Conservation (phyloP, 768 basidiomycete species). For the Coprinopsis strossmayeri region DNA sequence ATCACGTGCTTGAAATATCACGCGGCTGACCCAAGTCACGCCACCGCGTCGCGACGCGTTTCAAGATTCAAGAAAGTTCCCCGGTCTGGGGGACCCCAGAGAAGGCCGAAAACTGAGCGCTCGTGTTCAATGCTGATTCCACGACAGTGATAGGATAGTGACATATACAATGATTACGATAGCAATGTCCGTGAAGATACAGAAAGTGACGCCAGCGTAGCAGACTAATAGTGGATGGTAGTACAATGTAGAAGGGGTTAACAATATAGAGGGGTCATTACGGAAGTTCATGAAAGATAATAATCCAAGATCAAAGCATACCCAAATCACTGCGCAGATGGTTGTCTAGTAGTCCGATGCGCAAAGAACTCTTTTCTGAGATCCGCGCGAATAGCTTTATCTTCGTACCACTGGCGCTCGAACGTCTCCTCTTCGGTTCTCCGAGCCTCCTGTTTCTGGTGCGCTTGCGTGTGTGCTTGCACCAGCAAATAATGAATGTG, state of each 20-base stretch:
- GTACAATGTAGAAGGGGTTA: neutral
- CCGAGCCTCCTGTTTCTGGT: constrained; percentile 18
- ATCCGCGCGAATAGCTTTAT: constrained; percentile 24
- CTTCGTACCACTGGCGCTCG: constrained; percentile 27
- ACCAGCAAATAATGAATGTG: constrained; percentile 25
- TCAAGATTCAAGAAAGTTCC: neutral
- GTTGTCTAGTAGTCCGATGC: constrained; percentile 12
- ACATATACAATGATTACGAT: neutral
- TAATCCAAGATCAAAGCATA: constrained; percentile 1
- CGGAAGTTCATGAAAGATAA: neutral
- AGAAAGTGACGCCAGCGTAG: neutral
- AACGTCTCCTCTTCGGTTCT: constrained; percentile 22
- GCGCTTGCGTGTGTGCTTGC: constrained; percentile 24
- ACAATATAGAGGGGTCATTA: neutral
- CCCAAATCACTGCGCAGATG: neutral
- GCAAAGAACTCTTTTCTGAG: constrained; percentile 24
- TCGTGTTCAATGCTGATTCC: too few relatives aligned
- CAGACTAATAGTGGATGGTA: neutral
- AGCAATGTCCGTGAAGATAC: neutral
- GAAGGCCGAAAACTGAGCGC: constrained; percentile 7
- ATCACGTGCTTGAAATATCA: constrained; percentile 4
- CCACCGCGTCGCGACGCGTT: constrained; percentile 12
- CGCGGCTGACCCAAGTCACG: constrained; percentile 8
- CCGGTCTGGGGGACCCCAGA: too few relatives aligned
- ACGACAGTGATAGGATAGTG: too few relatives aligned